A percentile compares a stretch with the other conserved stretches of the same genome.
Evolutionary conservation across 2,329 filamentous ascomycete species (phyloP).

Genomic region (Calonectria henricotiae): DNA sequence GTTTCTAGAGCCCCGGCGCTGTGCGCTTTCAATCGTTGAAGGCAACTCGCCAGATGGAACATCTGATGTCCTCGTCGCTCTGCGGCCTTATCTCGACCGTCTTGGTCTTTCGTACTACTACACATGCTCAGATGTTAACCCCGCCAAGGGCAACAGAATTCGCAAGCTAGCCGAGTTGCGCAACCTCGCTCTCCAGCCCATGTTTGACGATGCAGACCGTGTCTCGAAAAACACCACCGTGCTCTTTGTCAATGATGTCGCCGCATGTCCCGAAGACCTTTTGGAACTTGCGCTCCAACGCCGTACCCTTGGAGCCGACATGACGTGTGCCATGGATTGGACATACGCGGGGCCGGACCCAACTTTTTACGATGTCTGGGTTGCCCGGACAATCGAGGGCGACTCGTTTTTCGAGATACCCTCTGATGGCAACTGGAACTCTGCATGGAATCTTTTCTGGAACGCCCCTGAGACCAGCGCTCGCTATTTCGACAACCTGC

Average conservation of each 20-base stretch:
- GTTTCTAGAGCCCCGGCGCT: conserved; percentile 68
- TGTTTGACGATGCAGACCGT: conserved; percentile 53
- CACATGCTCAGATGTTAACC: conserved; percentile 62
- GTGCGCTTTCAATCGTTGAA: conserved; percentile 71
- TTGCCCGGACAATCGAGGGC: conserved; percentile 68
- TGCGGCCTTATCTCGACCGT: conserved; percentile 60
- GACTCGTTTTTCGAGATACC: conserved; percentile 72
- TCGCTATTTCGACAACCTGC: conserved; percentile 58
- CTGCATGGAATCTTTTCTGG: conserved; percentile 69
- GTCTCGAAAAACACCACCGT: conserved; percentile 62
- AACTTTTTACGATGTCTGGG: conserved; percentile 74
- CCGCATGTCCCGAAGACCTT: conserved; percentile 70
- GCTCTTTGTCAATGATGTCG: conserved; percentile 71
- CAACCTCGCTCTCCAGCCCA: conserved; percentile 68
- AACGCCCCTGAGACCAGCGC: conserved; percentile 60
- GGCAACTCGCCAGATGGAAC: conserved; percentile 72
- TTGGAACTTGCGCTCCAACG: conserved; percentile 71
- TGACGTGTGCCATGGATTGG: conserved; percentile 76
- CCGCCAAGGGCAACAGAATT: conserved; percentile 64
- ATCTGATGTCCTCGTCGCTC: conserved; percentile 63
- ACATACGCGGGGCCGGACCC: conserved; percentile 62
- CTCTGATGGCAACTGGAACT: conserved; percentile 66
- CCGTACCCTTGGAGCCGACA: conserved; percentile 64
- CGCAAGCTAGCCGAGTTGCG: conserved; percentile 66
- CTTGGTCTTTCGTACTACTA: conserved; percentile 63